Evolutionary conservation across 257 asterid species (phyloP), one percentile per base, ranked within the genome.

Genomic region (Nicotiana noctiflora): DNA sequence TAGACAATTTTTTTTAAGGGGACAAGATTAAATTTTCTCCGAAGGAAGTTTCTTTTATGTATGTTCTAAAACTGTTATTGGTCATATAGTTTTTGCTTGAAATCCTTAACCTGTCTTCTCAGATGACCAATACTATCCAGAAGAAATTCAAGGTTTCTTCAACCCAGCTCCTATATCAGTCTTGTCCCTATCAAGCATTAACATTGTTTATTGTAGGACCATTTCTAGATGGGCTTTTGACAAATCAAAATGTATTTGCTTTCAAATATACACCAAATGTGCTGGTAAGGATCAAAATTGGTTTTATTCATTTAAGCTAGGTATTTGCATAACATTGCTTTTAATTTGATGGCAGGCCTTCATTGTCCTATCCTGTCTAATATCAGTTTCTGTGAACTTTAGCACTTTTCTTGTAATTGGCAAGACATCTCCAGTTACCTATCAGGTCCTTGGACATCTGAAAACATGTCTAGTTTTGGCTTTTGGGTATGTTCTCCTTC

Each of bases 81-180:
- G 15, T 8, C 55, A 3, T 51, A 11, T 51, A 4, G 17, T 51
- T 51, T 1, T 60, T 37, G 55, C 84, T 81, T 86, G 84, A 86
- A 66, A n/a, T 83, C 61, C 92, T 90, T 91, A 91, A 92, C 92
- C 84, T 75, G 52, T 65, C 81, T 51, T 85, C 76, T 76, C 88
- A 93, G 97, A 93, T 93, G 98, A 93, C 98, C 32, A 93, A 93
- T 77, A 90, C 94, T 75, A 93, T 93, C 82, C 97, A 93, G 90
- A 93, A 93, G 86, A 90, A 92, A 86, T 93, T 40, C 46, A 40
- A 40, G 46, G 46, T 40, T 40, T 40, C 46, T 40, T 40, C 46
- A 40, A 40, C 46, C 19, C 97, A 93, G 70, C 92, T 93, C 59
- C 87, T 93, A 76, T 93, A 93, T 84, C 97, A 93, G 86, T 92